phyloP scores from a whole-genome alignment of 2,329 filamentous ascomycete species.

The Beauveria varroae region DNA sequence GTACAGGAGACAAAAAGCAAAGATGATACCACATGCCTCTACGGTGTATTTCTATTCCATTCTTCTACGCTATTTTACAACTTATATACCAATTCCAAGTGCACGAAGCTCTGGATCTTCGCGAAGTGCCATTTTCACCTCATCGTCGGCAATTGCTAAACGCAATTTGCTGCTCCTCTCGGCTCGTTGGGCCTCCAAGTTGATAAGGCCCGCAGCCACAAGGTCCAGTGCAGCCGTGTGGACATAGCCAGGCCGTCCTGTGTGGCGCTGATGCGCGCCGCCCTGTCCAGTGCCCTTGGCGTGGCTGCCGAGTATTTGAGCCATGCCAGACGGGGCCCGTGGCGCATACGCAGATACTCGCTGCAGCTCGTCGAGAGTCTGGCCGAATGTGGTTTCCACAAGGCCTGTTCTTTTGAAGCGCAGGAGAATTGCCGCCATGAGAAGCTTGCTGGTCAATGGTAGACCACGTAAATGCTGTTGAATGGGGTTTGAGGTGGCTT shows the following conservation, averaged over 20 bases:
- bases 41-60: conserved; percentile 2
- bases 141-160: conserved; percentile 80
- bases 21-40: conserved; percentile 7
- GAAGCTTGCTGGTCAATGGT: conserved; percentile 73
- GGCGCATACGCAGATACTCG: conserved; percentile 28
- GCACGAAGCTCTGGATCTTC: conserved; percentile 84
- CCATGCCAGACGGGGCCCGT: conserved; percentile 29
- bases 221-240: conserved; percentile 72
- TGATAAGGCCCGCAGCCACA: conserved; percentile 79
- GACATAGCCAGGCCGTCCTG: conserved; percentile 36
- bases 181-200: conserved; percentile 70
- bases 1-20: not conserved
- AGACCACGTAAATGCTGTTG: conserved; percentile 82
- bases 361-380: conserved; percentile 72
- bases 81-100: conserved; percentile 52
- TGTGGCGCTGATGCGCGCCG: conserved; percentile 20
- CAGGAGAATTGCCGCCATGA: conserved; percentile 74
- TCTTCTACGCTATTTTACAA: conserved; percentile 17
- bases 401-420: conserved; percentile 76
- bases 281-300: conserved; percentile 20
- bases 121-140: conserved; percentile 78
- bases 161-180: conserved; percentile 84
- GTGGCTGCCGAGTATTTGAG: conserved; percentile 26
- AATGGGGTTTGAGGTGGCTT: conserved; percentile 86
- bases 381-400: conserved; percentile 79